Conservation (phyloP, 2,329 filamentous ascomycete species). For the Paraphoma sp. region DNA sequence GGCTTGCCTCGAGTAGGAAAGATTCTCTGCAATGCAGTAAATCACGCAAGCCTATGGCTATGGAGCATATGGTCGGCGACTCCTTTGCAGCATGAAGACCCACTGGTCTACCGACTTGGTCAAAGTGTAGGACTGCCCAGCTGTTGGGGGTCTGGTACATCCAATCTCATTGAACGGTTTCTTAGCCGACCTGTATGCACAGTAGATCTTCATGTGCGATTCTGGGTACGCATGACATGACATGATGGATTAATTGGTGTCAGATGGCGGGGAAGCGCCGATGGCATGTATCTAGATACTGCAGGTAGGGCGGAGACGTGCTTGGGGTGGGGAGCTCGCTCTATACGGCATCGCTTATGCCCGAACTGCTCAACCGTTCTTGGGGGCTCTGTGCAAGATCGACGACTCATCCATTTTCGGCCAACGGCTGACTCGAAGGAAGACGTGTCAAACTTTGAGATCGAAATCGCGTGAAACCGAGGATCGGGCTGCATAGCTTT, state of each 20-base stretch:
- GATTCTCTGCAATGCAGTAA: not conserved
- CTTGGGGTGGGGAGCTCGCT: not conserved
- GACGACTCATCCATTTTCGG: not conserved
- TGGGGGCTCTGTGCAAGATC: not conserved
- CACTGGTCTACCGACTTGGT: not conserved
- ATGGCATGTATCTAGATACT: not conserved
- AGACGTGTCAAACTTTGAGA: not conserved
- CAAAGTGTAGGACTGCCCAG: not conserved
- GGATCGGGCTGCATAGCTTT: not conserved
- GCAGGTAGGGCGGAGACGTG: not conserved
- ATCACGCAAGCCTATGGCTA: not conserved
- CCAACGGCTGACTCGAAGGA: not conserved
- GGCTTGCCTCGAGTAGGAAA: not conserved
- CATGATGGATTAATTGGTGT: not conserved
- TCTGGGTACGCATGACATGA: not conserved
- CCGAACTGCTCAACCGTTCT: not conserved
- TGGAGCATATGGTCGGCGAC: constrained; percentile 1
- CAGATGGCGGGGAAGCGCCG: not conserved
- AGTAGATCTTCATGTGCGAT: constrained; percentile 1
- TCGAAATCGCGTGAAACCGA: not conserved
- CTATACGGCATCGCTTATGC: not conserved
- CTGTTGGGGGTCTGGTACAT: not conserved
- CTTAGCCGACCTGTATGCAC: not conserved
- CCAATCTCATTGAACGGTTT: not conserved
- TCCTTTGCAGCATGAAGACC: constrained; percentile 2